Base-by-base conservation (phyloP, 2,329 filamentous ascomycete genomes). In the Cordyceps javanica region DNA sequence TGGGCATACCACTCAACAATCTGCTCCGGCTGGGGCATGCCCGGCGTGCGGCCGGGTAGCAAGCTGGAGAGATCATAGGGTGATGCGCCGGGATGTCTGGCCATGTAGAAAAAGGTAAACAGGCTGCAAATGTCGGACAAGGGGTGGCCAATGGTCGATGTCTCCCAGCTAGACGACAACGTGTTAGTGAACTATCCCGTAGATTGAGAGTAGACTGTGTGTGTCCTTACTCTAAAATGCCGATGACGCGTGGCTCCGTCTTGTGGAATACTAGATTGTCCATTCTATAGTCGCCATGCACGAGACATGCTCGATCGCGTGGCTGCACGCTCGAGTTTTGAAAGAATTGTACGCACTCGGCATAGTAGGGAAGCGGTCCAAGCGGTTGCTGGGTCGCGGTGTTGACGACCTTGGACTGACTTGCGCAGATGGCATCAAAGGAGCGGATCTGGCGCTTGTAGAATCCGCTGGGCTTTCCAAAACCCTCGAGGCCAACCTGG, bases 201-300 rank as follows among this genome's bases (percentile, higher is more conserved):
- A n/a, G n/a, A n/a, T n/a, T n/a, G n/a, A n/a, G n/a, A n/a, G n/a
- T n/a, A n/a, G n/a, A n/a, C 39, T 2, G 25, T 19, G 23, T 30
- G 55, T 9, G 26, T 2, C 72, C 78, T 70, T 70, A 85, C 78
- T 96, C 91, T 5, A 96, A 74, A 57, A 96, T 89, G 3, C 90
- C 91, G 69, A 96, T 90, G 9, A 96, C 90, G 57, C 84, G 77
- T 5, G 90, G 83, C 69, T 90, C 86, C 0, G 88, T 90, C 70
- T 87, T 86, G 75, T 95, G 89, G 70, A 93, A 96, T 46, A 91
- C 82, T 61, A 89, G 72, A 65, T 90, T 90, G 72, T 90, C 87
- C 62, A 90, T 91, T 73, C 95, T 95, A 76, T 91, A 96, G 71
- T 96, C 91, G 48, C 91, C 91, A 68, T 95, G 91, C 21, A 95